Conservation (phyloP, 805 yeast species). For the Saccharomycopsis sp. region DNA sequence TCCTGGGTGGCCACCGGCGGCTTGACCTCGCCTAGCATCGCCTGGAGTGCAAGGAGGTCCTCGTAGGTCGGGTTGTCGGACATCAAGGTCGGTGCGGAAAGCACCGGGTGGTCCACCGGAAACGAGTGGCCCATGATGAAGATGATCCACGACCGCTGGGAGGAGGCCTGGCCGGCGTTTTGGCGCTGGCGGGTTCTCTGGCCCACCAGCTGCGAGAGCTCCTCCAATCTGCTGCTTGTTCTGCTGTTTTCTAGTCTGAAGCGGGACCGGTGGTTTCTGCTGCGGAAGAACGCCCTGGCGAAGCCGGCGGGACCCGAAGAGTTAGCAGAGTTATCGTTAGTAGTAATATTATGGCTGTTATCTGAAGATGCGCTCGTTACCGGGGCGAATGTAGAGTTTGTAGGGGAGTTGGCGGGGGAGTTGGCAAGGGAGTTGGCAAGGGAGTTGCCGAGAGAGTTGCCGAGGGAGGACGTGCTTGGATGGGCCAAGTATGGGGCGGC, state of each 20-base stretch:
- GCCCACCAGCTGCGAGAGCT: constrained; percentile 19
- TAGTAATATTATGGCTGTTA: too few species aligned
- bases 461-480: too few species aligned
- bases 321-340: neutral
- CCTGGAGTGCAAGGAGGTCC: constrained; percentile 41
- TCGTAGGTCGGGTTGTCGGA: constrained; percentile 46
- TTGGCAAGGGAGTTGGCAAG: too few species aligned
- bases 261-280: constrained; percentile 19
- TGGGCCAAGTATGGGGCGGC: too few species aligned
- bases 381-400: neutral
- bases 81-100: constrained; percentile 40
- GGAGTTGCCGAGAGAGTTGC: too few species aligned
- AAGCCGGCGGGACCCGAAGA: constrained; percentile 5
- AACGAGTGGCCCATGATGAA: constrained; percentile 55
- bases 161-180: constrained; percentile 7
- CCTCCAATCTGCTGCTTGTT: constrained; percentile 17
- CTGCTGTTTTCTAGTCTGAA: constrained; percentile 19
- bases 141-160: constrained; percentile 50
- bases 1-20: constrained; percentile 37
- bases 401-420: neutral
- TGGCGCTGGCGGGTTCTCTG: constrained; percentile 10
- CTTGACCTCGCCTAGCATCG: constrained; percentile 40
- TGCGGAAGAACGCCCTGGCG: constrained; percentile 19
- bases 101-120: constrained; percentile 41
- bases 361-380: neutral